A percentile compares a stretch with the other conserved stretches of the same genome.
phyloP scores from a whole-genome alignment of 139 green algal species.

The Pleodorina starrii region DNA sequence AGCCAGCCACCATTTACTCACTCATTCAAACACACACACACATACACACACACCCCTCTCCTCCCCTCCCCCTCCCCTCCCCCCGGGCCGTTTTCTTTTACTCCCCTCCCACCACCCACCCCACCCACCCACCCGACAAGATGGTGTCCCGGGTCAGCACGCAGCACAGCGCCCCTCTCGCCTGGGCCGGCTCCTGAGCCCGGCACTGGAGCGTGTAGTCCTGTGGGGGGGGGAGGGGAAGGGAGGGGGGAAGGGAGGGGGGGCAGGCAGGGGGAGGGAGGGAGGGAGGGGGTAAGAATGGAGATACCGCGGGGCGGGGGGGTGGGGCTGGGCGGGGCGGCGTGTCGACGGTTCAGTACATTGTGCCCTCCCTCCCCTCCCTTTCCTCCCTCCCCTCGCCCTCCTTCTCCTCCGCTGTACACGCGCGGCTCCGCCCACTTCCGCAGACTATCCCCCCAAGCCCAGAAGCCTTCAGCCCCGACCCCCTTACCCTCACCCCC shows the following conservation, averaged over 20 bases:
- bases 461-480: too few species aligned
- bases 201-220: slow-evolving; percentile 34
- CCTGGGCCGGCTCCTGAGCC: slow-evolving; percentile 23
- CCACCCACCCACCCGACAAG: slow-evolving; percentile 24
- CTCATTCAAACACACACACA: neutral
- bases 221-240: neutral
- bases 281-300: too few species aligned
- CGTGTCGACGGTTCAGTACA: too few species aligned
- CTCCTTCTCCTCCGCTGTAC: neutral
- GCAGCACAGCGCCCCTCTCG: slow-evolving; percentile 34
- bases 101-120: neutral
- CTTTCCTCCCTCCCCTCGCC: neutral
- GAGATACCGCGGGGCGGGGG: too few species aligned
- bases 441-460: too few species aligned
- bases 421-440: too few species aligned
- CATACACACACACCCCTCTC: neutral
- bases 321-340: too few species aligned
- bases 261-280: neutral
- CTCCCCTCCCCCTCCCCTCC: neutral
- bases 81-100: too few species aligned
- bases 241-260: neutral
- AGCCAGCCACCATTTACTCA: neutral
- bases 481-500: too few species aligned
- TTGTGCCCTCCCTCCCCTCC: neutral
- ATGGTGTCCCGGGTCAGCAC: slow-evolving; percentile 35